Evolutionary conservation across 2,329 filamentous ascomycete species (phyloP), one percentile per base, ranked within the genome.

Genomic region (Rutstroemia sp.): DNA sequence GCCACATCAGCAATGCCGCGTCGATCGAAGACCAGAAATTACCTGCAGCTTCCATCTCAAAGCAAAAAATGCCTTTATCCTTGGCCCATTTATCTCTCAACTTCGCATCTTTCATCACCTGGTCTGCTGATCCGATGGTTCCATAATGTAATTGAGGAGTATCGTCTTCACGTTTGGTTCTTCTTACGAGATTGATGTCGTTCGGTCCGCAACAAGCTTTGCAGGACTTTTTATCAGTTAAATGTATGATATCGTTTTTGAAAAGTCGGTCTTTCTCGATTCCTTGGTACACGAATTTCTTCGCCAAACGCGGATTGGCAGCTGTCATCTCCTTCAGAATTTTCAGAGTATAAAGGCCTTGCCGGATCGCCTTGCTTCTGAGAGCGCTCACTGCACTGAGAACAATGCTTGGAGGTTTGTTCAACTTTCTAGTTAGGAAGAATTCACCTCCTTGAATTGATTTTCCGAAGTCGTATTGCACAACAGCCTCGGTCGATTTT

Each of bases 101-200:
- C 1, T 27, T 12, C 14, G 40, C 48, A 38, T 58, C 42, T 48
- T 55, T 55, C 51, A 58, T 51, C n/a, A 58, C 57, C 17, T 40
- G 34, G 51, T 58, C 45, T 34, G 44, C 57, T 16, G 51, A 55
- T 38, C 30, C 51, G 45, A 58, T 56, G 19, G 47, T 55, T 23
- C 57, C 48, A 27, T 56, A 48, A 27, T 55, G 48, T 12, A 97
- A 14, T 25, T 27, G 2, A 14, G 45, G 44, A 21, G 30, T 30
- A 30, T 36, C 30, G n/a, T 30, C 14, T 5, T 8, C 6, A 23
- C 48, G 21, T 23, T 17, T 36, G 25, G 4, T 17, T 44, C 48
- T 51, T 51, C 34, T 51, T 2, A 51, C 48, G 19, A 51, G 38
- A 51, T 51, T 51, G 38, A 51, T 19, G 14, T 51, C 14, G 42